Evolutionary conservation across 2,329 filamentous ascomycete species (phyloP), one percentile per base, ranked within the genome.

Genomic region (Fusarium devonianum): DNA sequence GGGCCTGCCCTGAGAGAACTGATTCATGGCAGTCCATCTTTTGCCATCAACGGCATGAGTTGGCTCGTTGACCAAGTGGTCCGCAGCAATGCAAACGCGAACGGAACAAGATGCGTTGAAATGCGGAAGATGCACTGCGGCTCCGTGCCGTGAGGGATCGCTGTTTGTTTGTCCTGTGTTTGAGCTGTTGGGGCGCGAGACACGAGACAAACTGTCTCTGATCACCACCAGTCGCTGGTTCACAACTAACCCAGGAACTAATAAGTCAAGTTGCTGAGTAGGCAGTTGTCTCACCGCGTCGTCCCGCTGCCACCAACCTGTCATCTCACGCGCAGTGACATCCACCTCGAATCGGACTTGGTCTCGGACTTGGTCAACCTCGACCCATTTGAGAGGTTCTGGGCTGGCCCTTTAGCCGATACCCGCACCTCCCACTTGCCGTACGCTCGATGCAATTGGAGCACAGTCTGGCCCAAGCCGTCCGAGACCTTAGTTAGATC

Each of bases 111-210:
- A 18, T 4, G 16, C 14, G 16, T 40, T 35, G 38, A 49, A 29
- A 50, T 54, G 43, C 53, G 53, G 43, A 57, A 56, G 48, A 18
- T 18, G 46, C 25, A 49, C 18, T 26, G 18, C n/a, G n/a, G n/a
- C n/a, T n/a, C n/a, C n/a, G n/a, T n/a, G n/a, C n/a, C n/a, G n/a
- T n/a, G n/a, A n/a, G n/a, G 5, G 34, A 14, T 25, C 22, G 30
- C 18, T 28, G 9, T 29, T 12, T 48, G 32, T 29, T 53, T 44
- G 17, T 3, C 3, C 13, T 17, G 23, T 12, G 9, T 30, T 18
- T 23, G 36, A n/a, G 23, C 14, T 16, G n/a, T n/a, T n/a, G n/a
- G n/a, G n/a, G n/a, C n/a, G n/a, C n/a, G n/a, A n/a, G n/a, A n/a
- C n/a, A n/a, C n/a, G n/a, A n/a, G n/a, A n/a, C n/a, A n/a, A n/a